Conservation (phyloP, 1,139 yeast species). For the Yamadazyma triangularis region DNA sequence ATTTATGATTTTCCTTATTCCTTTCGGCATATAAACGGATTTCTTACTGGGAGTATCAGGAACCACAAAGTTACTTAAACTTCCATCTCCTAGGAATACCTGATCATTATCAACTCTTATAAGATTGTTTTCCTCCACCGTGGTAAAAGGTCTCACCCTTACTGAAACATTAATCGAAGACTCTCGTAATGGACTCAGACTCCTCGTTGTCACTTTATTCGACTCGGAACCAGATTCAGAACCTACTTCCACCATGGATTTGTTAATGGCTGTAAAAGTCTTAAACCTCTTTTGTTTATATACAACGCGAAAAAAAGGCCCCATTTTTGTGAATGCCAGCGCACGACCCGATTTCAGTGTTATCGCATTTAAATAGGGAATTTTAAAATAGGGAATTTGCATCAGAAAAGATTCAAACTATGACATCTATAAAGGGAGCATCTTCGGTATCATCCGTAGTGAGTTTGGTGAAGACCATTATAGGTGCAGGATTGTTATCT, state of each 20-base stretch:
- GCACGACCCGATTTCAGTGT: too few species aligned
- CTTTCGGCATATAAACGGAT: conserved; percentile 31
- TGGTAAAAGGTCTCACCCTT: conserved; percentile 81
- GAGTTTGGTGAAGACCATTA: conserved; percentile 65
- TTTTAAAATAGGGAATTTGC: too few species aligned
- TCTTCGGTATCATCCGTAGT: conserved; percentile 48
- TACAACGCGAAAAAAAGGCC: too few species aligned
- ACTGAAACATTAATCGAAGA: conserved; percentile 54
- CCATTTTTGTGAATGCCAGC: too few species aligned
- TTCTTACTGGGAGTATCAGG: conserved; percentile 11
- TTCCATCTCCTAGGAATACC: conserved; percentile 57
- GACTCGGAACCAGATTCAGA: too few species aligned
- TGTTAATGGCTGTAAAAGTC: too few species aligned
- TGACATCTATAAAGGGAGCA: conserved; percentile 14
- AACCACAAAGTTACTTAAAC: conserved; percentile 22
- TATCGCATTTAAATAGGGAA: too few species aligned
- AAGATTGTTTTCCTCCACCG: conserved; percentile 46
- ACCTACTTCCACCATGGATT: too few species aligned
- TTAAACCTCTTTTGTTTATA: too few species aligned
- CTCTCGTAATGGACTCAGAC: too few species aligned
- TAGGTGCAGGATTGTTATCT: conserved; percentile 92
- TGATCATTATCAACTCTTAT: conserved; percentile 29
- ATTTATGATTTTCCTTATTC: conserved; percentile 68
- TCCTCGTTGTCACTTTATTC: too few species aligned
- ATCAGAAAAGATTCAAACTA: too few species aligned